Base-by-base conservation (phyloP, 2,329 filamentous ascomycete species). In the Beauveria caledonica region DNA sequence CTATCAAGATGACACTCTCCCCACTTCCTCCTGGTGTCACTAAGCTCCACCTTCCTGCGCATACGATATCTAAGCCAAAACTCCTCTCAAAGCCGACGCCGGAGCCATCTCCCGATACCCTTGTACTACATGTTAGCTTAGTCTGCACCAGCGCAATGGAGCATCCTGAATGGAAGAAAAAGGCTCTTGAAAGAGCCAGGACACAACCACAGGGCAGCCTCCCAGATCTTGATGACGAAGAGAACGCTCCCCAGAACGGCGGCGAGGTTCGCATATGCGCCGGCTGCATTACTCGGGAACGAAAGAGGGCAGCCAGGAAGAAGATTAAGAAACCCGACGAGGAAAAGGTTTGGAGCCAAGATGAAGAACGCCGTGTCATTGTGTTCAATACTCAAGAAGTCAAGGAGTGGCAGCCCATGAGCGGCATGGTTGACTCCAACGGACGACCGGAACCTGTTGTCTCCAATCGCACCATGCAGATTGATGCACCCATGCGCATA, bases 41-140 rank as follows among this genome's bases (percentile, higher is more conserved):
- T 64, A 90, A 88, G 70, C 77, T 97, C 55, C 92, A 95, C 68
- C 82, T 99, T 17, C 94, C 93, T 5, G 86, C 88, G 3, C 87
- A 97, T 70, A 95, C 91, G 1, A 94, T 99, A 59, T 94, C 92
- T 21, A 97, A 97, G 72, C 90, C 92, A 7, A 97, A 97, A 73
- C 81, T 96, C 25, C 80, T 96, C 49, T 85, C 89, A 3, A 95
- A 92, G 68, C 84, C 87, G 2, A 73, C 81, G 2, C 82, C 86
- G 3, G 80, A 84, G 42, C 84, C 82, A 39, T 81, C 84, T 2
- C 80, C 87, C 7, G 90, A 95, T 65, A 92, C 85, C 60, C 80
- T 93, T 33, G 92, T 93, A 74, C 77, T 96, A 51, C 85, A 87
- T 66, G 90, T 89, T 4, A 89, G 85, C 74, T 78, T 97, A 2